phyloP scores from a whole-genome alignment of 257 asterid species.

The Primulina eburnea region DNA sequence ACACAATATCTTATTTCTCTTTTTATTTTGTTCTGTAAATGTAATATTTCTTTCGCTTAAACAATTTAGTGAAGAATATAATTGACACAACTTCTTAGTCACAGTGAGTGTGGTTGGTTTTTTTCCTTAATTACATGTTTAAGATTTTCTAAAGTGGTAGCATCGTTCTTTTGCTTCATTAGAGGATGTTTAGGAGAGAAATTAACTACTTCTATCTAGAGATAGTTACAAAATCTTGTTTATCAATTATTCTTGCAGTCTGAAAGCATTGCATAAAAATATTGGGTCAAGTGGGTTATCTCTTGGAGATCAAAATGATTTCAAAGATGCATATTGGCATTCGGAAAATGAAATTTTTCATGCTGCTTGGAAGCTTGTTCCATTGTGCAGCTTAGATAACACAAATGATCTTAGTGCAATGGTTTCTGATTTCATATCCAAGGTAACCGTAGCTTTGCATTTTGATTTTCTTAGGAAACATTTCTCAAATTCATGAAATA shows the following conservation, averaged over 20 bases:
- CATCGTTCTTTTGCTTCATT: neutral
- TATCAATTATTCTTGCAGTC: conserved; percentile 46
- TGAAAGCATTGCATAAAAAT: conserved; percentile 73
- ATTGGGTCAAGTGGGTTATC: conserved; percentile 43
- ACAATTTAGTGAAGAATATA: no score
- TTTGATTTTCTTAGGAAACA: conserved; percentile 19
- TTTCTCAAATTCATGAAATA: conserved; percentile 5
- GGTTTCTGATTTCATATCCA: conserved; percentile 82
- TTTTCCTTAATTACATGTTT: no score
- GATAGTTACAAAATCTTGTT: conserved; percentile 11
- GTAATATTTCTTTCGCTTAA: no score
- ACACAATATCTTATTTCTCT: no score
- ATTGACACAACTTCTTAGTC: no score
- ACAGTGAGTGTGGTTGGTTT: no score
- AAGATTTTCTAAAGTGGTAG: no score
- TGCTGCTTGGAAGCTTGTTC: conserved; percentile 85
- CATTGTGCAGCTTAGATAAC: conserved; percentile 65
- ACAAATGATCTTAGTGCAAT: conserved; percentile 59
- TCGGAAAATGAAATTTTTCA: conserved; percentile 68
- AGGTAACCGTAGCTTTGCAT: conserved; percentile 44
- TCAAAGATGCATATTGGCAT: conserved; percentile 51
- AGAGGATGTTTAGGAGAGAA: neutral
- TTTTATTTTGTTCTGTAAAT: no score
- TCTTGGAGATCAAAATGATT: conserved; percentile 35
- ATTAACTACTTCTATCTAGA: no score